Evolutionary conservation across 495 filamentous ascomycete genomes (phyloP).

Genomic region (Podospora didyma): DNA sequence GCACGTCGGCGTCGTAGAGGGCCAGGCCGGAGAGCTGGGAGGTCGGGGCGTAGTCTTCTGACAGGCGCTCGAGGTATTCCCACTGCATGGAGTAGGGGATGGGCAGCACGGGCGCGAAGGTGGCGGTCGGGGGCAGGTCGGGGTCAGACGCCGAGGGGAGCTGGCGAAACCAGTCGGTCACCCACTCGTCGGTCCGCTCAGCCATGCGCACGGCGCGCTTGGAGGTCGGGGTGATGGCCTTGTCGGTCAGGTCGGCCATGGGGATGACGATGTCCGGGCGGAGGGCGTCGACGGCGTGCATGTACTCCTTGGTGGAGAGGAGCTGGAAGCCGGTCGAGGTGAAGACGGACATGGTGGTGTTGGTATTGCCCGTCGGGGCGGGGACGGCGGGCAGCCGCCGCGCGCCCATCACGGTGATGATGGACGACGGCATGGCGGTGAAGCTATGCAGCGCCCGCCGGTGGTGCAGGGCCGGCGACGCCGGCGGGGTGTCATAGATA

Average conservation of each 20-base stretch:
- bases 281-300: conserved; percentile 54
- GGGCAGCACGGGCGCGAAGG: conserved; percentile 82
- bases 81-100: conserved; percentile 68
- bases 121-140: conserved; percentile 30
- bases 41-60: conserved; percentile 37
- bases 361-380: conserved; percentile 68
- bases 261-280: conserved; percentile 78
- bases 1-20: conserved; percentile 70
- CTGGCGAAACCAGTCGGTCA: conserved; percentile 64
- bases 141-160: conserved; percentile 42
- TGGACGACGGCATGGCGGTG: conserved; percentile 50
- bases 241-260: conserved; percentile 68
- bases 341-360: conserved; percentile 66
- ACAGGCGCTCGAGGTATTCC: conserved; percentile 69
- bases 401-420: conserved; percentile 71
- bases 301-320: conserved; percentile 65
- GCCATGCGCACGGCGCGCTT: conserved; percentile 79
- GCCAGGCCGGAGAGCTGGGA: conserved; percentile 71
- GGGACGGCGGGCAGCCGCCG: conserved; percentile 72
- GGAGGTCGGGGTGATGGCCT: conserved; percentile 48
- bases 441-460: conserved; percentile 65
- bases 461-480: conserved; percentile 5
- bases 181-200: conserved; percentile 79
- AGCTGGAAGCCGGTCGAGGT: conserved; percentile 79
- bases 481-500: conserved; percentile 33